phyloP scores from a whole-genome alignment of 2,329 filamentous ascomycete genomes.

The Neoscytalidium dimidiatum region DNA sequence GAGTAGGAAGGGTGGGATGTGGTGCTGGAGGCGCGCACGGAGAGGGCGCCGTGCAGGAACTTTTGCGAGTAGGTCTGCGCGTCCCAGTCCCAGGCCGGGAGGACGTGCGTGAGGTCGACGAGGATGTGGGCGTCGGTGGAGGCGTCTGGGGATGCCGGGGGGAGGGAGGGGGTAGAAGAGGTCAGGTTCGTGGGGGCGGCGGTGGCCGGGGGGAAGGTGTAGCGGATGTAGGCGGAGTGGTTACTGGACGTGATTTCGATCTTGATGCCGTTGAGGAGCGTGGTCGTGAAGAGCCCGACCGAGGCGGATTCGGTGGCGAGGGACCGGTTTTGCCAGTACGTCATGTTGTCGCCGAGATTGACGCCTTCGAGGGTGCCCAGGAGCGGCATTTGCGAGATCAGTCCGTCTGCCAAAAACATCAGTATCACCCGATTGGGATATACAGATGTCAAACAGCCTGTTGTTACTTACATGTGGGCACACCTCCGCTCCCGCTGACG shows the following conservation, averaged over 20 bases:
- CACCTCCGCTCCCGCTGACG: constrained; percentile 30
- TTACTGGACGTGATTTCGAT: constrained; percentile 39
- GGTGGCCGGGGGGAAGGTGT: constrained; percentile 34
- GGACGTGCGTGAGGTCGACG: constrained; percentile 52
- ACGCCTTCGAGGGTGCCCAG: constrained; percentile 39
- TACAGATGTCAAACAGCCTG: neutral
- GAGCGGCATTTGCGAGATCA: constrained; percentile 45
- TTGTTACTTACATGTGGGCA: constrained; percentile 17
- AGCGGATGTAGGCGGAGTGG: constrained; percentile 41
- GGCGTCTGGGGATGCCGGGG: neutral
- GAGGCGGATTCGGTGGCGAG: constrained; percentile 33
- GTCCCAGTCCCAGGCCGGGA: constrained; percentile 38
- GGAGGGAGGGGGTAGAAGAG: constrained; percentile 21
- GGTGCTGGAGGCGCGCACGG: constrained; percentile 27
- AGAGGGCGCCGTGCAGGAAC: constrained; percentile 23
- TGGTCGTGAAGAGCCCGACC: constrained; percentile 40
- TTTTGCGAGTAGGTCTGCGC: constrained; percentile 25
- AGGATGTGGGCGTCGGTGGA: constrained; percentile 44
- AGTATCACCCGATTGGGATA: neutral
- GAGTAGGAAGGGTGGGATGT: constrained; percentile 36
- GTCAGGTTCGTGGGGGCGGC: constrained; percentile 26
- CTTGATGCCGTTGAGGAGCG: constrained; percentile 35
- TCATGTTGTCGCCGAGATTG: constrained; percentile 46
- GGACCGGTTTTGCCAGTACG: constrained; percentile 41
- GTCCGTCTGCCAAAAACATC: constrained; percentile 40